Evolutionary conservation across 2,329 filamentous ascomycete species (phyloP).

Genomic region (Scorias spongiosa): DNA sequence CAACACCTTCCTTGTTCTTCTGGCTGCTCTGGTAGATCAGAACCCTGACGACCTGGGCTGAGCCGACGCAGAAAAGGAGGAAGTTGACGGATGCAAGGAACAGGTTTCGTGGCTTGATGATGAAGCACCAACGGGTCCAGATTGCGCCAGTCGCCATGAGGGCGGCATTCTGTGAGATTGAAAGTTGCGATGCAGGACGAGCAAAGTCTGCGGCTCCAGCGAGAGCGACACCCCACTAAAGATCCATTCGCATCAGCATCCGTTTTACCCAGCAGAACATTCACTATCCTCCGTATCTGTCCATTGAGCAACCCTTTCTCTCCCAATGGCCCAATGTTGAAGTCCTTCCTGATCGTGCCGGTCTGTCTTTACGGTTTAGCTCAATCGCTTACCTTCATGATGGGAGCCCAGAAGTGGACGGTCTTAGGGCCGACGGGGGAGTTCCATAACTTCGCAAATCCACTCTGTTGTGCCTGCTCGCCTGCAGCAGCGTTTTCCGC

Average conservation of each 20-base stretch:
- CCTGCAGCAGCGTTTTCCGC: slow-evolving; percentile 26
- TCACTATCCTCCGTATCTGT: neutral
- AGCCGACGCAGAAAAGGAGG: slow-evolving; percentile 80
- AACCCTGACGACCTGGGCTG: slow-evolving; percentile 70
- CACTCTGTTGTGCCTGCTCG: slow-evolving; percentile 22
- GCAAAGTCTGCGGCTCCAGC: slow-evolving; percentile 84
- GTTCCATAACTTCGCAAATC: slow-evolving; percentile 54
- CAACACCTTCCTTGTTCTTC: slow-evolving; percentile 30
- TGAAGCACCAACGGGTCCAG: slow-evolving; percentile 97
- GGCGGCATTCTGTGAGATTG: slow-evolving; percentile 79
- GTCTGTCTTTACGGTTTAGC: neutral
- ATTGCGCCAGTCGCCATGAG: slow-evolving; percentile 84
- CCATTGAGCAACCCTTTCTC: neutral
- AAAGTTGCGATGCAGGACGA: slow-evolving; percentile 83
- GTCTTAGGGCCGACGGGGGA: slow-evolving; percentile 46
- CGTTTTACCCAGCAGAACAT: neutral
- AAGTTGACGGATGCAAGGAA: slow-evolving; percentile 95
- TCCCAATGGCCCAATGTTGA: neutral
- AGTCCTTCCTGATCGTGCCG: neutral
- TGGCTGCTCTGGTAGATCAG: slow-evolving; percentile 46
- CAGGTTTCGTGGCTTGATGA: slow-evolving; percentile 87
- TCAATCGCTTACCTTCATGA: slow-evolving; percentile 58
- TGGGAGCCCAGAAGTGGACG: slow-evolving; percentile 96
- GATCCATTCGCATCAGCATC: slow-evolving; percentile 1
- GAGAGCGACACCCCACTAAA: slow-evolving; percentile 76